Evolutionary conservation across 768 basidiomycete species (phyloP), one percentile per base, ranked within the genome.

Genomic region (Omphalotus guepiniiformis): DNA sequence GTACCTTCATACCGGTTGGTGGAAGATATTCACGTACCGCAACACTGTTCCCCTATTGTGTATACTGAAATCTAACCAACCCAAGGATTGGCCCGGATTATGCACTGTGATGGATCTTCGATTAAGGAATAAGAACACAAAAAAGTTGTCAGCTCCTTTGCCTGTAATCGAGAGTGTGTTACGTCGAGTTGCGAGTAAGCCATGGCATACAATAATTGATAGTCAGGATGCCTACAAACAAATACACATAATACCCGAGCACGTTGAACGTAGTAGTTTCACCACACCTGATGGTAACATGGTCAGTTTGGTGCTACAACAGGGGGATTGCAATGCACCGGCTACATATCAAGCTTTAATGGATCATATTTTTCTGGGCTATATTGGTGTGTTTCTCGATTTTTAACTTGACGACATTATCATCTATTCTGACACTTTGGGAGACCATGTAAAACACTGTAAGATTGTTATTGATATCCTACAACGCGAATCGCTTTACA

Each of bases 301-400:
- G 69, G 64, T 63, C 2, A 71, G 70, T 32, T 47, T 57, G 0
- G 71, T 76, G 0, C 51, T 61, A 22, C 66, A 61, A 38, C 51
- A 51, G 11, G 66, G 64, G 0, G 63, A 68, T 37, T 64, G 59
- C n/a, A 70, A 68, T 47, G 63, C 60, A 4, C 57, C 58, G 0
- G 73, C 73, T 0, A 76, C 73, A 0, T 75, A 66, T 55, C 74
- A 75, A 45, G 51, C 64, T 0, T 39, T 77, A 0, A 76, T 75
- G 71, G 73, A 73, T 36, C 63, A 75, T 35, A 55, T 76, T 0
- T 68, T 68, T 36, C 32, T 52, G 0, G 27, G 48, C 1, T 61
- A 60, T 35, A 65, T 78, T 38, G 73, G 72, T 0, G 39, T 43
- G 0, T 68, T 72, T 38, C 62, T 72, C 51, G 63, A 73, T 45